These are phyloP conservation scores for Bacterosira constricta DNA, from an alignment of 108 stramenopile genomes.

Conservation along the genomic window DNA sequence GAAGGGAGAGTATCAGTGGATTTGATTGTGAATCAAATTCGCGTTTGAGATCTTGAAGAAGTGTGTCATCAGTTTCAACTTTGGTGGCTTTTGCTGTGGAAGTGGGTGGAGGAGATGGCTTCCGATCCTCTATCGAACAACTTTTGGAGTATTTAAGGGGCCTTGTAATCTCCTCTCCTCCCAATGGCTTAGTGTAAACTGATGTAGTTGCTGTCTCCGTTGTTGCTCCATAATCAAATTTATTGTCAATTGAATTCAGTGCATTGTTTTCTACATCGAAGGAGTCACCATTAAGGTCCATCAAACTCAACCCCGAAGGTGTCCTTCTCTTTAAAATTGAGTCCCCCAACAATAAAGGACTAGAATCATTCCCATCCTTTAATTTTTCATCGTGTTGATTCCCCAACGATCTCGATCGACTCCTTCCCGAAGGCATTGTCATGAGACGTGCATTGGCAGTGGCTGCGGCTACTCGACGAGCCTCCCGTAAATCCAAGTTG, in stretches of 20 bases:
- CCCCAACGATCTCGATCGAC: slow-evolving; percentile 14
- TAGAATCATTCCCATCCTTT: background rate
- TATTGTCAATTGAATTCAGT: background rate
- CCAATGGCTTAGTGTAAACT: background rate
- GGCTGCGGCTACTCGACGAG: background rate
- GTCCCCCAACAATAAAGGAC: background rate
- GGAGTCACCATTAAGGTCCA: slow-evolving; percentile 9
- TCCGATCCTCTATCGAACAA: background rate
- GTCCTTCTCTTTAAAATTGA: background rate
- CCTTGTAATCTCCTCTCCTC: background rate
- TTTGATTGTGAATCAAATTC: slow-evolving; percentile 22
- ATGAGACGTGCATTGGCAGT: background rate
- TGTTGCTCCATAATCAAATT: slow-evolving; percentile 13
- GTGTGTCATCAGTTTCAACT: background rate
- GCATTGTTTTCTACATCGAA: background rate
- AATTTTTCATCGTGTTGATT: background rate
- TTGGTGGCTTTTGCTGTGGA: background rate
- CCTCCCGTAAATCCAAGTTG: slow-evolving; percentile 25
- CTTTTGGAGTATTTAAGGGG: background rate
- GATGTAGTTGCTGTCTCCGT: background rate
- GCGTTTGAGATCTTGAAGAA: slow-evolving; percentile 9
- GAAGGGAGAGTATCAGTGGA: slow-evolving; percentile 41
- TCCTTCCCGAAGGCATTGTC: background rate
- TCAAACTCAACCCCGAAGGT: slow-evolving; percentile 6
- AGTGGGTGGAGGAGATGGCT: background rate